phyloP scores from a whole-genome alignment of 2,329 filamentous ascomycete genomes.

The Fusarium hostae region DNA sequence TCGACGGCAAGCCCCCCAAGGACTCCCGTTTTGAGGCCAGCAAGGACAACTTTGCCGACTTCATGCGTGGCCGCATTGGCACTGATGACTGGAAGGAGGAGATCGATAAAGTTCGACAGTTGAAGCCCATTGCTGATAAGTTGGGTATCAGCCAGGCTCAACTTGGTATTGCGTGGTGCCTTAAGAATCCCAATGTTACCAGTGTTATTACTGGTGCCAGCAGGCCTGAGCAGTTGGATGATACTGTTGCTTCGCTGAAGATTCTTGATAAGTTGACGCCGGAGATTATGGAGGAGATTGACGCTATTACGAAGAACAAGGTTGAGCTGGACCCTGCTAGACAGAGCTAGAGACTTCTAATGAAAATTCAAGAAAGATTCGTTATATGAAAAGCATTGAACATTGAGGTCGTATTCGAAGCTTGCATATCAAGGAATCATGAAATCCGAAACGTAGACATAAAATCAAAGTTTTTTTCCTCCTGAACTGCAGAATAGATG shows the following conservation, averaged over 20 bases:
- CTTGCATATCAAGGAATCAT: too few species aligned
- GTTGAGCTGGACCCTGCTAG: slow-evolving; percentile 42
- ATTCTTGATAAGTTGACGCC: slow-evolving; percentile 60
- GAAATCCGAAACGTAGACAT: fast-evolving
- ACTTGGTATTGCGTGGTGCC: slow-evolving; percentile 63
- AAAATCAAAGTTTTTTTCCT: not conserved
- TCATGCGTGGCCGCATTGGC: slow-evolving; percentile 58
- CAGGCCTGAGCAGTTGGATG: slow-evolving; percentile 61
- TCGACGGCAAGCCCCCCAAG: slow-evolving; percentile 61
- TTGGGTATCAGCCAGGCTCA: slow-evolving; percentile 64
- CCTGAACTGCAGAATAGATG: too few species aligned
- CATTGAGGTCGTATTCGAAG: not conserved
- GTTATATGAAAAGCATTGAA: not conserved
- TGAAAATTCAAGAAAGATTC: not conserved
- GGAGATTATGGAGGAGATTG: slow-evolving; percentile 62
- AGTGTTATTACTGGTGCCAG: slow-evolving; percentile 65
- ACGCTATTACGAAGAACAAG: slow-evolving; percentile 53
- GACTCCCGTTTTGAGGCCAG: slow-evolving; percentile 69
- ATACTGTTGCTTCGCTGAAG: slow-evolving; percentile 61
- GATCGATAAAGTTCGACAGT: slow-evolving; percentile 57
- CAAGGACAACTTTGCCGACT: slow-evolving; percentile 66
- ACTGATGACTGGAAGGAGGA: slow-evolving; percentile 63
- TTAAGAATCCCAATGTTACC: slow-evolving; percentile 65
- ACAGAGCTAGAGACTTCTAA: slow-evolving; percentile 24
- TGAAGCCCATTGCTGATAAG: slow-evolving; percentile 65